phyloP scores from a whole-genome alignment of 495 filamentous ascomycete species.

The Achaetomiella virescens region DNA sequence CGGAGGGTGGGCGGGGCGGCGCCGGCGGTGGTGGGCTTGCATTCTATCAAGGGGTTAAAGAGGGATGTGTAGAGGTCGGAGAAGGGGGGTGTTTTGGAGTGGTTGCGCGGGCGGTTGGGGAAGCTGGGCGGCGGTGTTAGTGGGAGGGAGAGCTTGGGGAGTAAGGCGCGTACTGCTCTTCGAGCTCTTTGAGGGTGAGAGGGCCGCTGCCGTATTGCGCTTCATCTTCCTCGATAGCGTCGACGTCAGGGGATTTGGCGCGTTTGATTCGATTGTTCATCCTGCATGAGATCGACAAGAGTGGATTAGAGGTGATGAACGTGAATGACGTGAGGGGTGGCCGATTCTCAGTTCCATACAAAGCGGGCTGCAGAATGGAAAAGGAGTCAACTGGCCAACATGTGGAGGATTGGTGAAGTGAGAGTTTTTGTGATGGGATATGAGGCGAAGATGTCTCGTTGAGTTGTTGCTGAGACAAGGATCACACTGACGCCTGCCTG shows the following conservation, averaged over 20 bases:
- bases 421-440: not conserved
- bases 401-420: not conserved
- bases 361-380: not conserved
- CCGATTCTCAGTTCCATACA: too few relatives aligned
- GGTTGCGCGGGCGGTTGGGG: conserved; percentile 78
- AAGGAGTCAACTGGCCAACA: not conserved
- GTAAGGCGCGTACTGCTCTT: conserved; percentile 51
- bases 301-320: not conserved
- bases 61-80: conserved; percentile 68
- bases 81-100: conserved; percentile 73
- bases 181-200: conserved; percentile 48
- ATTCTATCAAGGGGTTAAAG: conserved; percentile 82
- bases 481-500: conserved; percentile 4
- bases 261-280: conserved; percentile 24
- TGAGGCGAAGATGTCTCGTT: not conserved
- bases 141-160: not conserved
- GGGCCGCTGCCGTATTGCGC: conserved; percentile 41
- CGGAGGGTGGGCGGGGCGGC: conserved; percentile 40
- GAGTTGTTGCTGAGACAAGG: not conserved
- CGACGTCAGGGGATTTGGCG: conserved; percentile 40
- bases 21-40: conserved; percentile 66
- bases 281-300: not conserved
- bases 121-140: conserved; percentile 50
- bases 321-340: too few relatives aligned
- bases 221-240: conserved; percentile 47